Percentiles rank a stretch among this genome's conserved stretches.
Evolutionary conservation across 148 eudicot species (phyloP).

Genomic region (Drosera capensis): DNA sequence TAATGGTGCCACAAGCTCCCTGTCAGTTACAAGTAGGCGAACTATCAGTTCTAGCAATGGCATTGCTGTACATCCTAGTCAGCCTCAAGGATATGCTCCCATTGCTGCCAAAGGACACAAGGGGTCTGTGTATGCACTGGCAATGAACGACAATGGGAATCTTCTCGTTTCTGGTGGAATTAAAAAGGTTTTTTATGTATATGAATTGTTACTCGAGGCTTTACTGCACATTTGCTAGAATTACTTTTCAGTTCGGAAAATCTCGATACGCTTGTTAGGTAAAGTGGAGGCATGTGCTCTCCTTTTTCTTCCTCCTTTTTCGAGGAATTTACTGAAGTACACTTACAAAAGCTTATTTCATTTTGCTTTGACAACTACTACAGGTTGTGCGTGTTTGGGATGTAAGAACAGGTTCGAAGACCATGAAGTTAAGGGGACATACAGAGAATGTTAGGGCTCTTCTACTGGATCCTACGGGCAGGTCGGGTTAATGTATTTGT

Average conservation of each 20-base stretch:
- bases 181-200: constrained; percentile 53
- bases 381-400: constrained; percentile 99
- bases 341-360: not conserved
- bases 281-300: not conserved
- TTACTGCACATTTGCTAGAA: too few species aligned
- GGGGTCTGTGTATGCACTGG: constrained; percentile 93
- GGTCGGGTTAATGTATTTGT: constrained; percentile 22
- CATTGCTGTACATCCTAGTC: constrained; percentile 48
- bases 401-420: constrained; percentile 84
- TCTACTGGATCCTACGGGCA: constrained; percentile 79
- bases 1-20: constrained; percentile 39
- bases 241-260: not conserved
- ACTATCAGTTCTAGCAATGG: constrained; percentile 63
- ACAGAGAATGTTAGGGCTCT: constrained; percentile 91
- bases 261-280: too few species aligned
- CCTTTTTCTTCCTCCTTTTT: too few species aligned
- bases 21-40: constrained; percentile 44
- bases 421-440: constrained; percentile 95
- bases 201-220: not conserved
- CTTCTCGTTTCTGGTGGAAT: constrained; percentile 99
- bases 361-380: constrained; percentile 4
- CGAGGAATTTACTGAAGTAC: too few species aligned
- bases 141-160: constrained; percentile 76
- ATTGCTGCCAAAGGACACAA: constrained; percentile 92
- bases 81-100: constrained; percentile 63